Percentiles rank a stretch among this genome's conserved stretches.
Conservation (phyloP, 495 filamentous ascomycete genomes). For the Talaromyces thailandensis region DNA sequence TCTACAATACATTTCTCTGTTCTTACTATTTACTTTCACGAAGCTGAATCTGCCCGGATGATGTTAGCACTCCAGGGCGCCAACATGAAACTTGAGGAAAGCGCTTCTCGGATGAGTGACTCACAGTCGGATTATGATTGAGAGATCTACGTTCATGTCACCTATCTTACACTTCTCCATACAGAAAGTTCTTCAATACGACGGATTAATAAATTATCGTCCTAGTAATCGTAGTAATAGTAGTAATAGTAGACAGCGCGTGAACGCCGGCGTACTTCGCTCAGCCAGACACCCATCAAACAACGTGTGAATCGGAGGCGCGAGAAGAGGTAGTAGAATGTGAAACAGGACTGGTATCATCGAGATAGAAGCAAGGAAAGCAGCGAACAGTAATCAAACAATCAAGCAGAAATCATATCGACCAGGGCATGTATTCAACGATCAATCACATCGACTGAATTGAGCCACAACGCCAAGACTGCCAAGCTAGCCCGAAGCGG, state of each 20-base stretch:
- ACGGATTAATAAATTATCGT: not conserved
- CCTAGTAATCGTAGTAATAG: not conserved
- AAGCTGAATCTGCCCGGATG: not conserved
- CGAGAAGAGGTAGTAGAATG: not conserved
- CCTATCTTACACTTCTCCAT: not conserved
- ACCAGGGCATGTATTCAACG: not conserved
- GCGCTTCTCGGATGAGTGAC: no score
- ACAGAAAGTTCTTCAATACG: not conserved
- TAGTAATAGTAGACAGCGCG: not conserved
- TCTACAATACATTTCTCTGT: not conserved
- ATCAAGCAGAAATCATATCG: not conserved
- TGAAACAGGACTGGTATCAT: constrained; percentile 9
- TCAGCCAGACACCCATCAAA: not conserved
- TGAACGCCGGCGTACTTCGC: not conserved
- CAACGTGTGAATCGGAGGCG: not conserved
- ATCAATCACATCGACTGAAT: not conserved
- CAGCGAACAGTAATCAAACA: not conserved
- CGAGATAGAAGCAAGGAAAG: not conserved
- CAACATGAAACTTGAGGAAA: not conserved
- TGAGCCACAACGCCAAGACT: not conserved
- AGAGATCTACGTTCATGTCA: no score
- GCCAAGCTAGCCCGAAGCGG: not conserved
- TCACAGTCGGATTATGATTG: no score
- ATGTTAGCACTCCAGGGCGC: not conserved
- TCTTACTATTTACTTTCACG: not conserved